These are phyloP conservation scores for Canna indica DNA, from an alignment of 176 grass and related monocot genomes.

Conservation along the genomic window DNA sequence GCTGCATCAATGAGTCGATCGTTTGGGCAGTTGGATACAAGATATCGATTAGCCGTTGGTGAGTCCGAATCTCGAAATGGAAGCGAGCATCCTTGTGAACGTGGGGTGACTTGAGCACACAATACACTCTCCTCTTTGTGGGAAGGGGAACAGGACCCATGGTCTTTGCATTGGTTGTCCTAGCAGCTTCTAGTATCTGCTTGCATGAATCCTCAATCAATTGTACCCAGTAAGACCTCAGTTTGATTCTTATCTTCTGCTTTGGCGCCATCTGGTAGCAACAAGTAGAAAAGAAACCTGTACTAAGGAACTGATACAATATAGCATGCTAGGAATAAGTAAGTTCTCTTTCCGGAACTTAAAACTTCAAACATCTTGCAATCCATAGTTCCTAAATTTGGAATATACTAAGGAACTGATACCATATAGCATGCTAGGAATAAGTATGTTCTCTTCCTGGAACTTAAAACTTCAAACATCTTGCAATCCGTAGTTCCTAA, in stretches of 20 bases:
- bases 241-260: constrained; percentile 90
- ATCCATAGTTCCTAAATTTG: neutral
- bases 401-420: neutral
- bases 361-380: neutral
- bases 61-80: constrained; percentile 92
- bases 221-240: constrained; percentile 85
- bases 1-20: constrained; percentile 85
- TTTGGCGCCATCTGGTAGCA: constrained; percentile 56
- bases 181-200: constrained; percentile 77
- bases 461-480: neutral
- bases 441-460: neutral
- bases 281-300: constrained; percentile 4
- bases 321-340: neutral
- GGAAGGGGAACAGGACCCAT: constrained; percentile 86
- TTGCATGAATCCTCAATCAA: constrained; percentile 93
- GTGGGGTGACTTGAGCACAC: constrained; percentile 92
- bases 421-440: neutral
- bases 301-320: neutral
- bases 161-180: constrained; percentile 83
- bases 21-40: constrained; percentile 90
- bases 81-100: constrained; percentile 96
- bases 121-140: constrained; percentile 70
- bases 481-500: neutral
- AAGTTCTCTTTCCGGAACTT: neutral
- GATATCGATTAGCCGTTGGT: constrained; percentile 85